Evolutionary conservation across 495 filamentous ascomycete species (phyloP).

Genomic region (Hypoxylon trugodes): DNA sequence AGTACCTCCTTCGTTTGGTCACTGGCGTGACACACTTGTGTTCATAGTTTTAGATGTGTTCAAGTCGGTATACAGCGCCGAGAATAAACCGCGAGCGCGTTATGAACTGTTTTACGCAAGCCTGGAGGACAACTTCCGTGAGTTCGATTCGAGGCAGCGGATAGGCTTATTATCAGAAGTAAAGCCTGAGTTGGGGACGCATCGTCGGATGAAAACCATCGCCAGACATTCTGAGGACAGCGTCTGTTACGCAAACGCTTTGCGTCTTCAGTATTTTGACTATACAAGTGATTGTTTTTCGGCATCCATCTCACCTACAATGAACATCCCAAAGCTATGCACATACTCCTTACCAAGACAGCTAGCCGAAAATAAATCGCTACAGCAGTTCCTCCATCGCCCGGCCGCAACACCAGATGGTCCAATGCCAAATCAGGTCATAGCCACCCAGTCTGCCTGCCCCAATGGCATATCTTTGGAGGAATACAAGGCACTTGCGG

Average conservation of each 20-base stretch:
- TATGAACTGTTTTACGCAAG: neutral
- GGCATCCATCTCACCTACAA: conserved; percentile 16
- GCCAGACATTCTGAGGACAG: conserved; percentile 38
- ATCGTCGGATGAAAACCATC: conserved; percentile 45
- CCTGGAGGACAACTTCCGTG: neutral
- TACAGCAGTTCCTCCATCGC: conserved; percentile 52
- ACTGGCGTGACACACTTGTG: conserved; percentile 64
- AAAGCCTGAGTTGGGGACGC: conserved; percentile 55
- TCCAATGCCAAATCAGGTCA: conserved; percentile 52
- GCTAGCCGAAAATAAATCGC: conserved; percentile 7
- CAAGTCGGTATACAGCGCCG: neutral
- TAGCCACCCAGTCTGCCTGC: conserved; percentile 55
- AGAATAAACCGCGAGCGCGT: neutral
- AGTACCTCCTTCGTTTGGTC: conserved; percentile 52
- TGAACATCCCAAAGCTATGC: conserved; percentile 39
- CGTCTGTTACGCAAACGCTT: conserved; percentile 57
- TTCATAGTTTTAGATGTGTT: conserved; percentile 55
- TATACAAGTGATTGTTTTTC: conserved; percentile 40
- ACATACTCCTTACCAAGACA: conserved; percentile 44
- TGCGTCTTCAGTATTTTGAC: conserved; percentile 50
- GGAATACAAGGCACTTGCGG: conserved; percentile 60
- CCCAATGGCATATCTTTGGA: conserved; percentile 55
- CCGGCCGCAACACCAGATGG: conserved; percentile 39
- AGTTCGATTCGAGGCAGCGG: neutral
- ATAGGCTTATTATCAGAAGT: conserved; percentile 52